Conservation (phyloP, 2,329 filamentous ascomycete genomes). For the Aschersonia sp. region DNA sequence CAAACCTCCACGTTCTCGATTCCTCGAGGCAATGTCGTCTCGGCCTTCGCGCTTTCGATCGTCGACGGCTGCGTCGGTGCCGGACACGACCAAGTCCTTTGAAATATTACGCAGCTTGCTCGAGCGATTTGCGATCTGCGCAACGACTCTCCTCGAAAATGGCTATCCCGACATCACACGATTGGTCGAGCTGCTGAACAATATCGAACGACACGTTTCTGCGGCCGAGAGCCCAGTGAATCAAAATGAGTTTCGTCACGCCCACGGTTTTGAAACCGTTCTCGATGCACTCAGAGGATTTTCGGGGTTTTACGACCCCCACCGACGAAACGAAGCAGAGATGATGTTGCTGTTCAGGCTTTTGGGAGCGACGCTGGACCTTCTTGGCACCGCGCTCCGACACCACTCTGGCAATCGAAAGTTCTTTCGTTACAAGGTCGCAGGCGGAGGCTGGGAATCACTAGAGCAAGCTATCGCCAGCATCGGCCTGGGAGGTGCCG, state of each 20-base stretch:
- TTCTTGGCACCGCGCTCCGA: constrained; percentile 61
- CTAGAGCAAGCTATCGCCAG: constrained; percentile 59
- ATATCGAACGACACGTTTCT: constrained; percentile 49
- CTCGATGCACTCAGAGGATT: constrained; percentile 55
- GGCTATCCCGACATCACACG: constrained; percentile 33
- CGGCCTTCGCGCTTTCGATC: constrained; percentile 45
- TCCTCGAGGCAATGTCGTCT: constrained; percentile 28
- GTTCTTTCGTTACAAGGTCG: constrained; percentile 67
- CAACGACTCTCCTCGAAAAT: constrained; percentile 16
- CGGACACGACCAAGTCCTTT: constrained; percentile 43
- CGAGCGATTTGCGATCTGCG: constrained; percentile 24
- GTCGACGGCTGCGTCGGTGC: constrained; percentile 45
- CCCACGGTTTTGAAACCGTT: constrained; percentile 63
- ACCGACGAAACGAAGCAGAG: constrained; percentile 43
- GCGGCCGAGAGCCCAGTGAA: constrained; percentile 31
- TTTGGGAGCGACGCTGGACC: constrained; percentile 55
- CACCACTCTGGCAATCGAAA: constrained; percentile 74
- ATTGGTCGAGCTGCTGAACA: constrained; percentile 42
- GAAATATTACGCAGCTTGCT: constrained; percentile 43
- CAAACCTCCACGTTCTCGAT: not conserved
- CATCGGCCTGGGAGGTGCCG: constrained; percentile 48
- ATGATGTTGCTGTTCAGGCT: constrained; percentile 53
- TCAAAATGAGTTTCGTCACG: constrained; percentile 73
- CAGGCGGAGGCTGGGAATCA: constrained; percentile 64
- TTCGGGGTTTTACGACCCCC: constrained; percentile 62